Evolutionary conservation across 768 basidiomycete species (phyloP).

Genomic region (Phaeotremella skinneri): DNA sequence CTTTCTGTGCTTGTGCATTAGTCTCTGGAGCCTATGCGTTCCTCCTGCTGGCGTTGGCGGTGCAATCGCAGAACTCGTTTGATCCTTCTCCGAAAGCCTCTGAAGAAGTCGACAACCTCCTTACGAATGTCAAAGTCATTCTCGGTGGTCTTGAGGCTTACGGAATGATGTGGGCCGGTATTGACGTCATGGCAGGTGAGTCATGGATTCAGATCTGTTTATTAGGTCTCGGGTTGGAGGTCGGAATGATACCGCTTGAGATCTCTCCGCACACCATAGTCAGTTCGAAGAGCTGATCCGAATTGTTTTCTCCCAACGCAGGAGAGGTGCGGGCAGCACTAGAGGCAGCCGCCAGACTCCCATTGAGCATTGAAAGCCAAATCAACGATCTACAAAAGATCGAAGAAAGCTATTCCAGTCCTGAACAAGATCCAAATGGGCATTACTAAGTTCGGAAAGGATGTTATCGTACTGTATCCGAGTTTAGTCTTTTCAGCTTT

Average conservation of each 20-base stretch:
- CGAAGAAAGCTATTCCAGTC: no score
- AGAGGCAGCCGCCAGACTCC: constrained; percentile 44
- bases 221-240: background rate
- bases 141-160: constrained; percentile 49
- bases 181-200: constrained; percentile 51
- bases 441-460: no score
- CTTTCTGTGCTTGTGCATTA: constrained; percentile 50
- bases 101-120: constrained; percentile 46
- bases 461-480: no score
- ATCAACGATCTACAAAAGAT: no score
- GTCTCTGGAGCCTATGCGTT: constrained; percentile 50
- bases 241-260: no score
- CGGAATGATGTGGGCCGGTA: constrained; percentile 51
- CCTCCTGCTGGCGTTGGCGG: constrained; percentile 46
- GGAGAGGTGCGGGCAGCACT: constrained; percentile 48
- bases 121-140: constrained; percentile 51
- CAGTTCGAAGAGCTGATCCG: background rate
- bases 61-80: constrained; percentile 42
- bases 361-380: constrained; percentile 31
- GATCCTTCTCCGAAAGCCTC: constrained; percentile 17
- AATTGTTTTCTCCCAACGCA: constrained; percentile 10
- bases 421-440: no score
- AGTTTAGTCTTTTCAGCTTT: no score
- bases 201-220: constrained; percentile 7
- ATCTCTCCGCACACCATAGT: background rate